Conservation (phyloP, 306 rosid species). For the Acacia acuminata region DNA sequence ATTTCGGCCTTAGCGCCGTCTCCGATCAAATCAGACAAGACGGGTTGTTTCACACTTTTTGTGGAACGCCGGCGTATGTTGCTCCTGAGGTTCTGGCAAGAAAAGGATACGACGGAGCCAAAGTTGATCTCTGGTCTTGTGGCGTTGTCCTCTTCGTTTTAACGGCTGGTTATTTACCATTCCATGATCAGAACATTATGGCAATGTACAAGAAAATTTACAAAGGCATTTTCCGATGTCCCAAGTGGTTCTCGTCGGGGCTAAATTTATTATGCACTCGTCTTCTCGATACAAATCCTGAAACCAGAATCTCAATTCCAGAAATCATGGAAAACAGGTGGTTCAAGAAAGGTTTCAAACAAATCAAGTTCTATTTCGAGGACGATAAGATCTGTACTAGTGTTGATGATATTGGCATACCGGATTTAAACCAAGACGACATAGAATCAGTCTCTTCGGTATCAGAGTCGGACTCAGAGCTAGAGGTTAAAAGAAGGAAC, state of each 20-base stretch:
- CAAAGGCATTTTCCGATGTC: slow-evolving; percentile 52
- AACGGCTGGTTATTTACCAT: slow-evolving; percentile 59
- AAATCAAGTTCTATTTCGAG: slow-evolving; percentile 51
- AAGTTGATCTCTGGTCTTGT: slow-evolving; percentile 68
- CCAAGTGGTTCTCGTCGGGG: slow-evolving; percentile 55
- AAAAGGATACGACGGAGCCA: slow-evolving; percentile 54
- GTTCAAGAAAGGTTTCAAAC: slow-evolving; percentile 54
- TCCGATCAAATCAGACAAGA: slow-evolving; percentile 59
- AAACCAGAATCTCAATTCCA: slow-evolving; percentile 47
- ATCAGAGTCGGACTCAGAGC: slow-evolving; percentile 38
- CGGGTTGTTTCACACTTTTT: slow-evolving; percentile 64
- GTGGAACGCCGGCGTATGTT: slow-evolving; percentile 70
- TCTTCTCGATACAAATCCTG: slow-evolving; percentile 51
- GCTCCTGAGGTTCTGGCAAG: slow-evolving; percentile 60
- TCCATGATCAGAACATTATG: slow-evolving; percentile 47
- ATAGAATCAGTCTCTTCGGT: neutral
- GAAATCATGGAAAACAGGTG: slow-evolving; percentile 52
- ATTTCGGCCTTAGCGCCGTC: slow-evolving; percentile 62
- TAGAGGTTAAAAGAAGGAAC: slow-evolving; percentile 4
- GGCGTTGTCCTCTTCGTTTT: slow-evolving; percentile 54
- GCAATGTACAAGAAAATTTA: slow-evolving; percentile 60
- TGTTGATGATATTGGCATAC: slow-evolving; percentile 31
- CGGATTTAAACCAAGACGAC: slow-evolving; percentile 7
- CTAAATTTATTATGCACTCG: slow-evolving; percentile 28
- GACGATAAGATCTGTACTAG: slow-evolving; percentile 45